Base-by-base conservation (phyloP, 495 filamentous ascomycete species). In the Lepidopterella palustris region DNA sequence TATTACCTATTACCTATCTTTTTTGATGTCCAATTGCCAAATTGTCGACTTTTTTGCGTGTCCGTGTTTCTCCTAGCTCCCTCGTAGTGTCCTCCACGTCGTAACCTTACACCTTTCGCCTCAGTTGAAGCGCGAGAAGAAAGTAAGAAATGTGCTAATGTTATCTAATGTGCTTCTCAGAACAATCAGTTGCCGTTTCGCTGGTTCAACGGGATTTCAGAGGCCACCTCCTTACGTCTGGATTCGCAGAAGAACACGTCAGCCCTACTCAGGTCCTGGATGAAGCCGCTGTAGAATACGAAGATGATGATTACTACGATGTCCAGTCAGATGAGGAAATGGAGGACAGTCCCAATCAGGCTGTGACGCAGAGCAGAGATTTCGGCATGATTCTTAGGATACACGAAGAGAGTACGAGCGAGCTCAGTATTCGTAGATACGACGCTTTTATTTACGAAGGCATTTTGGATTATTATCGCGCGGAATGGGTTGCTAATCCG, bases 391-490 rank as follows among this genome's bases (percentile, higher is more conserved):
- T 79, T 11, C 67, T 77, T 45, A 70, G 73, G 15, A 61, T 73
- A 5, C 76, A 82, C 65, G 29, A 63, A 27, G 80, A 82, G 27
- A 77, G 73, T 53, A 73, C 75, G 6, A 76, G 79, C 64, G 78
- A 82, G 64, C 49, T 73, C 18, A 72, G 75, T 50, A 70, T 82
- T 26, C 76, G 86, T 45, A 81, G 82, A 2, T 86, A 87, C 64
- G 84, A 80, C 18, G 81, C 80, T 4, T 84, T 87, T 66, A 66
- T 90, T 47, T 82, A 87, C 52, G 80, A 84, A 0, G 86, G 88
- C 55, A 77, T 92, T n/a, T 80, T 98, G 9, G 83, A 87, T 10
- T 82, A 81, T 0, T 97, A 98, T 63, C 78, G 78, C 15, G 87
- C 90, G 4, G 84, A 87, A 3, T 79, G 85, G 24, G 77, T 81